Conservation (phyloP, 306 rosid genomes). For the Cyamopsis tetragonoloba region DNA sequence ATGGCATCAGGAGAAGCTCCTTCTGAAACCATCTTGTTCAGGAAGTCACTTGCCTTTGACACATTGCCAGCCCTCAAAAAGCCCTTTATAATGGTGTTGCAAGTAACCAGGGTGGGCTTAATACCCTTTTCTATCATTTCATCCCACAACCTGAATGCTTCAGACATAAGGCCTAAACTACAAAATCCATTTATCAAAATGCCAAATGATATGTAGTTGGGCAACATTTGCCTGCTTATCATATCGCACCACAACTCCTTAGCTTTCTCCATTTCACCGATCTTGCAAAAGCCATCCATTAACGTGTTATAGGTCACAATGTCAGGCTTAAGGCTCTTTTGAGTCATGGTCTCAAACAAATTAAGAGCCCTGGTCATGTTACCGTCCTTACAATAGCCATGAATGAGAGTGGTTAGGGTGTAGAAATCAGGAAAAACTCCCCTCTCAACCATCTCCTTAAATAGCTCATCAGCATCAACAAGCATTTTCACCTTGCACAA, state of each 20-base stretch:
- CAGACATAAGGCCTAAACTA: slow-evolving; percentile 53
- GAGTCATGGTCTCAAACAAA: slow-evolving; percentile 56
- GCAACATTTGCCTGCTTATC: slow-evolving; percentile 49
- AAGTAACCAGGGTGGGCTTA: slow-evolving; percentile 61
- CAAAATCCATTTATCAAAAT: slow-evolving; percentile 82
- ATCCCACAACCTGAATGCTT: slow-evolving; percentile 73
- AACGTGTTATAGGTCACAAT: slow-evolving; percentile 73
- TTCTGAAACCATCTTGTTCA: slow-evolving; percentile 57
- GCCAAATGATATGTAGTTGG: slow-evolving; percentile 63
- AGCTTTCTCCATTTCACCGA: slow-evolving; percentile 74
- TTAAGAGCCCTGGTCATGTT: slow-evolving; percentile 61
- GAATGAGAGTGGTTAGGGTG: slow-evolving; percentile 81
- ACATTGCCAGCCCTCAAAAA: slow-evolving; percentile 58
- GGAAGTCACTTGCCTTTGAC: slow-evolving; percentile 55
- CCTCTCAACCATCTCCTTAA: slow-evolving; percentile 79
- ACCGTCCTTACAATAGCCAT: slow-evolving; percentile 73
- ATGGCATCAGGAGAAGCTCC: slow-evolving; percentile 70
- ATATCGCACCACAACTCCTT: slow-evolving; percentile 74
- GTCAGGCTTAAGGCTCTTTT: slow-evolving; percentile 72
- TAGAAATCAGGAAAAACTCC: slow-evolving; percentile 85
- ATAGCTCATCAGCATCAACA: slow-evolving; percentile 62
- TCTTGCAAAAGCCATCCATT: slow-evolving; percentile 86
- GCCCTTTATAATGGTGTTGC: slow-evolving; percentile 79
- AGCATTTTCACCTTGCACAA: slow-evolving; percentile 71
- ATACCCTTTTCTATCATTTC: slow-evolving; percentile 77